phyloP scores from a whole-genome alignment of 2,329 filamentous ascomycete species.

The Chrysosporium keratinophilum region DNA sequence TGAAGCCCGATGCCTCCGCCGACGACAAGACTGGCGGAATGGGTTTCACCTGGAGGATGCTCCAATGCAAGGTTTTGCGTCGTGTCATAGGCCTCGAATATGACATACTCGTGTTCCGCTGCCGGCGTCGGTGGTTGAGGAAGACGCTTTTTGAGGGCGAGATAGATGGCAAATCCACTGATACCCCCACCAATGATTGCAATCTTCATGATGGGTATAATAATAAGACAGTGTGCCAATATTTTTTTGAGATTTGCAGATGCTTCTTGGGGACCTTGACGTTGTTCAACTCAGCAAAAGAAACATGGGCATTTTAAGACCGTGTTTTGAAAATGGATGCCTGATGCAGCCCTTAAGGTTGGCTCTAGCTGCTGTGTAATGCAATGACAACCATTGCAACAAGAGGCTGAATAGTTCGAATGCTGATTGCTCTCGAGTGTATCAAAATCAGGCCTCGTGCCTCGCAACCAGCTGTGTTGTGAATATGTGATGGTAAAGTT shows the following conservation, averaged over 20 bases:
- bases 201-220: conserved; percentile 30
- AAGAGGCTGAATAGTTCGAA: too few species aligned
- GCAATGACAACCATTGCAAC: too few species aligned
- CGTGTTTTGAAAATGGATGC: too few species aligned
- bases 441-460: too few species aligned
- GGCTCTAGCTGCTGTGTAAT: too few species aligned
- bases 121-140: conserved; percentile 16
- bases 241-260: background rate
- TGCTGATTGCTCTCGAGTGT: too few species aligned
- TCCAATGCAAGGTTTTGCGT: conserved; percentile 18
- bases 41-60: conserved; percentile 17
- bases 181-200: conserved; percentile 38
- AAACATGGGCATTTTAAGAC: too few species aligned
- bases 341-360: too few species aligned
- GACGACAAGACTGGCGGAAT: conserved; percentile 29
- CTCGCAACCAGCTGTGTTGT: background rate
- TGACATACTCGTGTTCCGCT: conserved; percentile 25
- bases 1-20: conserved; percentile 33
- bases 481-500: background rate
- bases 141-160: conserved; percentile 34
- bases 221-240: background rate
- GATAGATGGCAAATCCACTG: conserved; percentile 32
- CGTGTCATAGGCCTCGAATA: conserved; percentile 36
- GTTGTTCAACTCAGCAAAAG: too few species aligned
- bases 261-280: too few species aligned